Evolutionary conservation across 805 yeast genomes (phyloP).

Genomic region (Nadsonia fulvescens): DNA sequence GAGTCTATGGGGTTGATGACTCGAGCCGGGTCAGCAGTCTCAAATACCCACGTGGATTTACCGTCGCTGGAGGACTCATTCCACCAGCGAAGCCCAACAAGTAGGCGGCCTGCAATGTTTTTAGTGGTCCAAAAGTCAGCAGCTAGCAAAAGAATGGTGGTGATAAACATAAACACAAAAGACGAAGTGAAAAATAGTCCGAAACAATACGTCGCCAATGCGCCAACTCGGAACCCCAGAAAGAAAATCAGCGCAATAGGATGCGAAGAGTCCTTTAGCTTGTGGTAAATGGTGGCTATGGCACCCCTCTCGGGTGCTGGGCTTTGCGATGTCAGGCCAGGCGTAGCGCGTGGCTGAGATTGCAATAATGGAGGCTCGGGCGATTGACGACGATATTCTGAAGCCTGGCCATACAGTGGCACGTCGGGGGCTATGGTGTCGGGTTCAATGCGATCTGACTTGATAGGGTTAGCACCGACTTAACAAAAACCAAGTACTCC

Average conservation of each 20-base stretch:
- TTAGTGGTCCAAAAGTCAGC: conserved; percentile 91
- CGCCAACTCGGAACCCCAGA: conserved; percentile 40
- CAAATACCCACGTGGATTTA: conserved; percentile 72
- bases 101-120: conserved; percentile 72
- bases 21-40: conserved; percentile 49
- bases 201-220: conserved; percentile 48
- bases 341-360: conserved; percentile 4
- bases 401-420: conserved; percentile 1
- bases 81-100: conserved; percentile 93
- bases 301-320: neutral
- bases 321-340: neutral
- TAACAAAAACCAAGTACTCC: too few species aligned
- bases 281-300: conserved; percentile 22
- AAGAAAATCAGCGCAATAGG: conserved; percentile 60
- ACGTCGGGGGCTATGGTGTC: conserved; percentile 5
- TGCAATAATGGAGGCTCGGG: neutral
- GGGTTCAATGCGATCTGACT: neutral
- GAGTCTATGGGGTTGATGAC: conserved; percentile 83
- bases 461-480: too few species aligned
- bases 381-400: neutral
- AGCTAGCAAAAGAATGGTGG: conserved; percentile 56
- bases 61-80: conserved; percentile 57
- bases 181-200: conserved; percentile 51
- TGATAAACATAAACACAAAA: conserved; percentile 61
- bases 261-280: conserved; percentile 55